phyloP scores from a whole-genome alignment of 2,329 filamentous ascomycete species.

The Apiospora sp. region DNA sequence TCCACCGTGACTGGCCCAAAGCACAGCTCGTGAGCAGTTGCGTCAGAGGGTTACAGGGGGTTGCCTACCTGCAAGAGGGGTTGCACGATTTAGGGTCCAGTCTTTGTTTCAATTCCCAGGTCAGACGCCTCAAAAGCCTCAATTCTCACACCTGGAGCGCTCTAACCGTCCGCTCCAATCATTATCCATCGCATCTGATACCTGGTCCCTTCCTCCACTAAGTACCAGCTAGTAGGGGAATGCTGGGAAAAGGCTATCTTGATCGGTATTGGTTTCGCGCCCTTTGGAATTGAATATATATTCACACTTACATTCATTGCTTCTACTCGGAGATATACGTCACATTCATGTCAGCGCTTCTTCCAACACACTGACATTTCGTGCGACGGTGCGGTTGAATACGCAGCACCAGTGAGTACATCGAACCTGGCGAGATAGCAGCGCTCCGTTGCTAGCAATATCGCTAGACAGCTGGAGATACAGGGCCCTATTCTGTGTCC shows the following conservation, averaged over 20 bases:
- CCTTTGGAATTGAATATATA: too few species aligned
- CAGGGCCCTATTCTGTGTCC: too few species aligned
- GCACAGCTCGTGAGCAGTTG: conserved; percentile 16
- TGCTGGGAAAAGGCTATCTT: not conserved
- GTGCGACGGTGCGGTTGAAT: too few species aligned
- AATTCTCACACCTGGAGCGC: not conserved
- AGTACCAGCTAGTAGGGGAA: not conserved
- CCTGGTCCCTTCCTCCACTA: not conserved
- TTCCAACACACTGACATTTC: too few species aligned
- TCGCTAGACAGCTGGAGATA: too few species aligned
- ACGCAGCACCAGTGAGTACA: too few species aligned
- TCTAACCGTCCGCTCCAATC: conserved; percentile 13
- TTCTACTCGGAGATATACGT: too few species aligned
- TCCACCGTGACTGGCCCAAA: not conserved
- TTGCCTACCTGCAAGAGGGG: not conserved
- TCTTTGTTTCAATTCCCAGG: conserved; percentile 17
- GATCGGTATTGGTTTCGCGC: not conserved
- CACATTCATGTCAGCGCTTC: too few species aligned
- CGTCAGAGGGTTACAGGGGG: conserved; percentile 21
- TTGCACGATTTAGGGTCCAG: conserved; percentile 4
- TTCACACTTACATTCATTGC: too few species aligned
- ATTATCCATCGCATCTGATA: not conserved
- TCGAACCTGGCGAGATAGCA: too few species aligned
- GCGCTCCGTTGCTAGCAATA: too few species aligned
- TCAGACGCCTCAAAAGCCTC: conserved; percentile 14